Conservation (phyloP, 2,329 filamentous ascomycete species). For the Phialemoniopsis sp. region DNA sequence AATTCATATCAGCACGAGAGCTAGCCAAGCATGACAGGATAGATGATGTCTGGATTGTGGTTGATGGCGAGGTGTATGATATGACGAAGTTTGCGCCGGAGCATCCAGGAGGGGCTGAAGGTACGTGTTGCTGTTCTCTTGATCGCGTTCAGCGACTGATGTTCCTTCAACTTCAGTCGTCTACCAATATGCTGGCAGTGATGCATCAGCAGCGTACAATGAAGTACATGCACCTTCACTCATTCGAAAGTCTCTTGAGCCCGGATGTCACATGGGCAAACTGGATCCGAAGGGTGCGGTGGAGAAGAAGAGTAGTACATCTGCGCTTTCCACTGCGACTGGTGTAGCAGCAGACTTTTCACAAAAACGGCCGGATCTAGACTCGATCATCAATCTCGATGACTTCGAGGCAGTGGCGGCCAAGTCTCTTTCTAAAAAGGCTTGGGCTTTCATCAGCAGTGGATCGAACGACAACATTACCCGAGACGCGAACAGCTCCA, state of each 20-base stretch:
- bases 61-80: slow-evolving; percentile 66
- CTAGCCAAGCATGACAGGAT: slow-evolving; percentile 42
- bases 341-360: too few species aligned
- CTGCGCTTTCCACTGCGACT: slow-evolving; percentile 13
- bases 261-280: slow-evolving; percentile 41
- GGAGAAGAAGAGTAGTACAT: slow-evolving; percentile 12
- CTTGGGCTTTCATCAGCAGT: slow-evolving; percentile 52
- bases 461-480: slow-evolving; percentile 49
- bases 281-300: slow-evolving; percentile 31
- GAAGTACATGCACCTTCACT: slow-evolving; percentile 41
- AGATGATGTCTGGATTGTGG: slow-evolving; percentile 61
- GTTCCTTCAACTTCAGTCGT: slow-evolving; percentile 30
- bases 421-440: slow-evolving; percentile 37
- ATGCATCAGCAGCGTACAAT: slow-evolving; percentile 49
- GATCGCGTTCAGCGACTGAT: slow-evolving; percentile 46
- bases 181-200: slow-evolving; percentile 43
- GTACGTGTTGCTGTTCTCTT: slow-evolving; percentile 14
- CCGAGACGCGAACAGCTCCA: slow-evolving; percentile 40
- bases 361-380: slow-evolving; percentile 21
- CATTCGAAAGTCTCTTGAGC: slow-evolving; percentile 32
- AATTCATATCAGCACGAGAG: slow-evolving; percentile 16
- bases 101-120: slow-evolving; percentile 30
- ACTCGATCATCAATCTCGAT: slow-evolving; percentile 40
- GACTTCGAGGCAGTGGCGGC: slow-evolving; percentile 46
- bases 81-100: slow-evolving; percentile 57